Percentiles rank a stretch among this genome's conserved stretches.
Conservation (phyloP, 2,329 filamentous ascomycete species). For the Arthrobotrys sinensis region DNA sequence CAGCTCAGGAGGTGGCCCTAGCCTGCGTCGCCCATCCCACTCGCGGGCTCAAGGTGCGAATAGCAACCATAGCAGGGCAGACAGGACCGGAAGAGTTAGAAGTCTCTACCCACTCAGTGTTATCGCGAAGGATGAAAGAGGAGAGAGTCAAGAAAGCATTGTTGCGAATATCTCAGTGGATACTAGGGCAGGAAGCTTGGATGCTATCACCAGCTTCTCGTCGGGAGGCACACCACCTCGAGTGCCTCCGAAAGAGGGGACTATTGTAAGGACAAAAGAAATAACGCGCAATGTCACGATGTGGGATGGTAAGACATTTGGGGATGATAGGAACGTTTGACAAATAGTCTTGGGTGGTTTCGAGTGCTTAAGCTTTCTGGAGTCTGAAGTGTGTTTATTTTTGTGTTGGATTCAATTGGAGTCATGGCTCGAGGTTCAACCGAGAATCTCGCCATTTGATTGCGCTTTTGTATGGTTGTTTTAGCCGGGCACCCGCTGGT, state of each 20-base stretch:
- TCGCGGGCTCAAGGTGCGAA: slow-evolving; percentile 37
- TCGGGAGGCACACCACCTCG: slow-evolving; percentile 31
- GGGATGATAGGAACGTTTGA: slow-evolving; percentile 49
- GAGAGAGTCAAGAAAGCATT: slow-evolving; percentile 56
- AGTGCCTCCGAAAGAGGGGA: slow-evolving; percentile 40
- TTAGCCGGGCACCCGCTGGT: slow-evolving; percentile 19
- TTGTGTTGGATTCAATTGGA: slow-evolving; percentile 30
- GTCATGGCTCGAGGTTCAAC: slow-evolving; percentile 47
- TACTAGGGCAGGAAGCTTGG: slow-evolving; percentile 20
- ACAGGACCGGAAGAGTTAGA: slow-evolving; percentile 31
- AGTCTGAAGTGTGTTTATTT: slow-evolving; percentile 1
- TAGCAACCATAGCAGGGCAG: slow-evolving; percentile 41
- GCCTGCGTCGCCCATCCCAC: slow-evolving; percentile 31
- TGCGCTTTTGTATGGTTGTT: slow-evolving; percentile 37
- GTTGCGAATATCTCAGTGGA: slow-evolving; percentile 22
- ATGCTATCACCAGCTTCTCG: slow-evolving; percentile 50
- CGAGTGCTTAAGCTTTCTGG: background rate
- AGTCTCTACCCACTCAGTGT: slow-evolving; percentile 52
- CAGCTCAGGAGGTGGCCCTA: slow-evolving; percentile 28
- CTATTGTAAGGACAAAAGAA: slow-evolving; percentile 12
- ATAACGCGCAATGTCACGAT: slow-evolving; percentile 17
- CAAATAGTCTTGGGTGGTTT: background rate
- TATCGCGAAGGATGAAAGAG: slow-evolving; percentile 40
- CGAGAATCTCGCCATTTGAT: slow-evolving; percentile 39
- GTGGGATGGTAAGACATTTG: slow-evolving; percentile 31